Evolutionary conservation across 2,329 filamentous ascomycete genomes (phyloP).

Genomic region (Stagonosporopsis rhizophila): DNA sequence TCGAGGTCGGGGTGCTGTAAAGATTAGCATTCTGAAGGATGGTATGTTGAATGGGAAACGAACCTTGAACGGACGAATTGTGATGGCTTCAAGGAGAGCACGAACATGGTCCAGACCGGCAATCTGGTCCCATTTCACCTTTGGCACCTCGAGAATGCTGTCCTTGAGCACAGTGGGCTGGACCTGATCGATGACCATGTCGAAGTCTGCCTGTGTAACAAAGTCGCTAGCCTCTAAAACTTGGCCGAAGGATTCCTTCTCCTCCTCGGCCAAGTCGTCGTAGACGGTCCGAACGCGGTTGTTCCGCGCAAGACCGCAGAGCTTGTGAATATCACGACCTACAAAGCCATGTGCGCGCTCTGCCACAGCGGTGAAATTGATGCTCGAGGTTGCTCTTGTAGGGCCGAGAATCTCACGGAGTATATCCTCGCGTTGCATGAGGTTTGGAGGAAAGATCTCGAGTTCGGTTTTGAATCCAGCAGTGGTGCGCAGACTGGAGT

Average conservation of each 20-base stretch:
- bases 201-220: slow-evolving; percentile 61
- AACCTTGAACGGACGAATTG: slow-evolving; percentile 65
- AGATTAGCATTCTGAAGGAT: slow-evolving; percentile 2
- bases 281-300: slow-evolving; percentile 34
- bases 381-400: slow-evolving; percentile 60
- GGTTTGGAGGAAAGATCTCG: slow-evolving; percentile 78
- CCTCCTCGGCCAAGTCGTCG: slow-evolving; percentile 27
- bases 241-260: slow-evolving; percentile 32
- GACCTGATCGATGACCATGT: slow-evolving; percentile 71
- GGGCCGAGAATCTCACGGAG: slow-evolving; percentile 57
- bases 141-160: slow-evolving; percentile 86
- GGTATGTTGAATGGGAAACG: background rate
- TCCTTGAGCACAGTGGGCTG: slow-evolving; percentile 87
- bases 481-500: slow-evolving; percentile 69
- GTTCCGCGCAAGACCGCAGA: slow-evolving; percentile 64
- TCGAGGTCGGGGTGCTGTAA: slow-evolving; percentile 46
- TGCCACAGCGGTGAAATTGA: slow-evolving; percentile 63
- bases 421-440: slow-evolving; percentile 74
- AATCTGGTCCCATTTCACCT: slow-evolving; percentile 85
- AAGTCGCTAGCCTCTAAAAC: slow-evolving; percentile 28
- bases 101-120: slow-evolving; percentile 84
- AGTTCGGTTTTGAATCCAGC: slow-evolving; percentile 73
- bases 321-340: slow-evolving; percentile 73
- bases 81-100: slow-evolving; percentile 61
- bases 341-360: slow-evolving; percentile 88